A percentile compares a stretch with the other conserved stretches of the same genome.
Evolutionary conservation across 805 yeast species (phyloP).

Genomic region (Teunomyces cretensis): DNA sequence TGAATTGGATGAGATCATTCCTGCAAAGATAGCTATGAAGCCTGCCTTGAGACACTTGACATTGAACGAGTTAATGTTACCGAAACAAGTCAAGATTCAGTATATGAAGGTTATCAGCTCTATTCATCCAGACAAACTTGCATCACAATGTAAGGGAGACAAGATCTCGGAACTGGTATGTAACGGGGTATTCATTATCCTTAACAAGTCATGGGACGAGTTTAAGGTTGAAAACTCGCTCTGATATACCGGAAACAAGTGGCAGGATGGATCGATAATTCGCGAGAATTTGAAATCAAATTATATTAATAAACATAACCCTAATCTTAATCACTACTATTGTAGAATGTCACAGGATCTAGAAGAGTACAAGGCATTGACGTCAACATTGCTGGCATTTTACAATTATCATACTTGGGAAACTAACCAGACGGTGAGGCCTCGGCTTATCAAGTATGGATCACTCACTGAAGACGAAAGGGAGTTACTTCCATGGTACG

Average conservation of each 20-base stretch:
- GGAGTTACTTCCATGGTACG: constrained; percentile 50
- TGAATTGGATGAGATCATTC: constrained; percentile 63
- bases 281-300: no score
- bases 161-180: constrained; percentile 80
- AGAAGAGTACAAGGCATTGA: constrained; percentile 38
- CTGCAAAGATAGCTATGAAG: constrained; percentile 39
- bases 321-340: neutral
- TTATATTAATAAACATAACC: neutral
- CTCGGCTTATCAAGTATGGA: constrained; percentile 25
- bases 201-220: constrained; percentile 72
- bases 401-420: constrained; percentile 34
- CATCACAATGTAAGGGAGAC: constrained; percentile 32
- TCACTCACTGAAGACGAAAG: constrained; percentile 42
- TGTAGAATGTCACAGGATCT: constrained; percentile 15
- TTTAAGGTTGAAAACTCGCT: constrained; percentile 20
- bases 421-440: constrained; percentile 30
- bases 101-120: constrained; percentile 80
- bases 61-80: constrained; percentile 75
- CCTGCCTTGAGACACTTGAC: constrained; percentile 23
- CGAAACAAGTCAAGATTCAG: constrained; percentile 81
- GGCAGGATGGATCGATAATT: no score
- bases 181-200: constrained; percentile 76
- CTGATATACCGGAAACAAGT: no score
- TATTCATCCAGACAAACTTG: constrained; percentile 83
- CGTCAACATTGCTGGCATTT: constrained; percentile 36